Base-by-base conservation (phyloP, 2,329 filamentous ascomycete species). In the Daldinia sp. region DNA sequence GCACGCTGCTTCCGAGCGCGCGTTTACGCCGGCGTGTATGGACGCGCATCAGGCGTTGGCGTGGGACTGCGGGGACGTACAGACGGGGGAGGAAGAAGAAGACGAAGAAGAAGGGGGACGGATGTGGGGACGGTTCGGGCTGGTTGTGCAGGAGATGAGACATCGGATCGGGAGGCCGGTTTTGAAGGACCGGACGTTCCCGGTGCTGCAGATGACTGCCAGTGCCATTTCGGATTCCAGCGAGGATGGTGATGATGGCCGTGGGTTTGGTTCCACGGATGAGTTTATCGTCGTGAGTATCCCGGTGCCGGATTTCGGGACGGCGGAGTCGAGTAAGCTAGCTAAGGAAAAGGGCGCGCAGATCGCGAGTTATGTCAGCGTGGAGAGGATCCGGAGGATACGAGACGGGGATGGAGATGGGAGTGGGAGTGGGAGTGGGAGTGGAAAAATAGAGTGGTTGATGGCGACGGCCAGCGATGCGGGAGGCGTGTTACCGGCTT, bases 401-500 rank as follows among this genome's bases (percentile, higher is more conserved):
- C 73, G 70, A 3, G 66, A 61, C 19, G 73, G 76, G 4, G 47
- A 34, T 29, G 25, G 45, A 15, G 43, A 10, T 13, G 55, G 60
- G 11, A 66, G 30, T 11, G 51, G 54, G 2, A 47, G 29, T 13
- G 55, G 60, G 11, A 66, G 30, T 11, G 51, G 54, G 2, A 47
- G 29, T 3, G 61, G 78, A 0, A 74, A 77, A 15, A 81, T 91
- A 47, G 87, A 90, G 75, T 95, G 91, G 91, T 80, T 89, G 60
- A 94, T 94, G 90, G 90, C 87, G 7, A 94, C 91, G 8, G 85
- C 88, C 9, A 90, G 87, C 61, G 85, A 94, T 74, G 91, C 91
- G 0, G 82, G 82, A 55, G 91, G 91, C 0, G 75, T 83, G 25
- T 71, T 94, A 58, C 91, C 91, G 0, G 79, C 83, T 73, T 87